These are phyloP conservation scores for Cornus controversa DNA, from an alignment of 148 eudicot species.

Conservation along the genomic window DNA sequence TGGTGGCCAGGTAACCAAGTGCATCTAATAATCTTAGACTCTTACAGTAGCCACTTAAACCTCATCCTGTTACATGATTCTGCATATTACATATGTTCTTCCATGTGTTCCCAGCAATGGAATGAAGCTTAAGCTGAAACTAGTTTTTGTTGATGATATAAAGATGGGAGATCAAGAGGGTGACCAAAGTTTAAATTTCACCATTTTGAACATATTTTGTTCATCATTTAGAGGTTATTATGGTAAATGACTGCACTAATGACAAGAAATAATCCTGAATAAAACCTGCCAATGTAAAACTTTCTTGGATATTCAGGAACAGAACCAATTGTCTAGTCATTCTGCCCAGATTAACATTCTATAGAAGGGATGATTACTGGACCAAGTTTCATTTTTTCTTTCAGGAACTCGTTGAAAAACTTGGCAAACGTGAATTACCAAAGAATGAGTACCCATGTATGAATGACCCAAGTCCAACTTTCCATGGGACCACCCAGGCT, in stretches of 20 bases:
- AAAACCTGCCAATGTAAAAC: background rate
- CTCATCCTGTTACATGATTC: background rate
- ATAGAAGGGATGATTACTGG: background rate
- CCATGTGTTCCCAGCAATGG: background rate
- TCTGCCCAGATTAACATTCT: background rate
- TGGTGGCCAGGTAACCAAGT: background rate
- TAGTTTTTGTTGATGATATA: background rate
- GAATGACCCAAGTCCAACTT: conserved; percentile 92
- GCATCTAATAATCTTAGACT: background rate
- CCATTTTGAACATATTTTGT: background rate
- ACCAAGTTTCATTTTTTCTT: conserved; percentile 14
- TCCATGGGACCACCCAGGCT: conserved; percentile 67
- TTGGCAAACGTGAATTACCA: conserved; percentile 76
- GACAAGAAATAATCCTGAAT: background rate
- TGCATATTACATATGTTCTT: background rate
- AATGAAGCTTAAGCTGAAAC: background rate
- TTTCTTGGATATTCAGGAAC: background rate
- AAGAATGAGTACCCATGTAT: conserved; percentile 88
- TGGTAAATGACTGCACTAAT: background rate
- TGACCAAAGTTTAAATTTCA: background rate
- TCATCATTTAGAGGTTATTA: background rate
- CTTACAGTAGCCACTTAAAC: background rate
- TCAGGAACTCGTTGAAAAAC: conserved; percentile 92
- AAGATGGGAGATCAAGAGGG: background rate
- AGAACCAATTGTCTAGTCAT: background rate